A percentile compares a stretch with the other conserved stretches of the same genome.
Evolutionary conservation across 106 monocot genomes (phyloP).

Genomic region (Amphibolis antarctica): DNA sequence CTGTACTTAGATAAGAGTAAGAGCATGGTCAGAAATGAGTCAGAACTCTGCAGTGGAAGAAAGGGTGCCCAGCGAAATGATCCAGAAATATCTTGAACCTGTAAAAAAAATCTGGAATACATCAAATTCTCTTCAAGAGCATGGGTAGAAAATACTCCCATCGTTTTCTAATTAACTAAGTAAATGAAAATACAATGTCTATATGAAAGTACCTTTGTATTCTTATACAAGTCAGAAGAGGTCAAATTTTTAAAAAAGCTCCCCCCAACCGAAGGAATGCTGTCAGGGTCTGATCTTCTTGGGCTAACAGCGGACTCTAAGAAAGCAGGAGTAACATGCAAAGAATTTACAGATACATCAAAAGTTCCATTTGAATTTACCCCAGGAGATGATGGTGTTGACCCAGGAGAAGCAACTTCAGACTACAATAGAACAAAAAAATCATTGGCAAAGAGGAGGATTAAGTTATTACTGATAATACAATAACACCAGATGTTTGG

Average conservation of each 20-base stretch:
- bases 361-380: neutral
- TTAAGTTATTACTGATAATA: neutral
- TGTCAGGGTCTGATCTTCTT: conserved; percentile 21
- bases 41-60: conserved; percentile 81
- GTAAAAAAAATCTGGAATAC: conserved; percentile 5
- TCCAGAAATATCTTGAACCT: conserved; percentile 87
- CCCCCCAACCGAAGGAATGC: conserved; percentile 39
- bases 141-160: neutral
- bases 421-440: conserved; percentile 29
- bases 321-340: neutral
- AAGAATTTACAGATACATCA: neutral
- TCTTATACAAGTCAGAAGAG: conserved; percentile 83
- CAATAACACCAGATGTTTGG: too few relatives aligned
- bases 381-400: neutral
- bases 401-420: conserved; percentile 36
- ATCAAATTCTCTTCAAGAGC: neutral
- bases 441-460: neutral
- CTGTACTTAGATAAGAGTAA: conserved; percentile 84
- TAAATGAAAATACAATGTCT: too few relatives aligned
- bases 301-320: neutral
- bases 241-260: conserved; percentile 73
- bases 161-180: neutral
- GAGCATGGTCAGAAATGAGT: conserved; percentile 87
- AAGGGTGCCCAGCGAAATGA: conserved; percentile 97
- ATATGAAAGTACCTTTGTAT: conserved; percentile 46